phyloP scores from a whole-genome alignment of 176 grass and related monocot species.

The Musa acuminata region DNA sequence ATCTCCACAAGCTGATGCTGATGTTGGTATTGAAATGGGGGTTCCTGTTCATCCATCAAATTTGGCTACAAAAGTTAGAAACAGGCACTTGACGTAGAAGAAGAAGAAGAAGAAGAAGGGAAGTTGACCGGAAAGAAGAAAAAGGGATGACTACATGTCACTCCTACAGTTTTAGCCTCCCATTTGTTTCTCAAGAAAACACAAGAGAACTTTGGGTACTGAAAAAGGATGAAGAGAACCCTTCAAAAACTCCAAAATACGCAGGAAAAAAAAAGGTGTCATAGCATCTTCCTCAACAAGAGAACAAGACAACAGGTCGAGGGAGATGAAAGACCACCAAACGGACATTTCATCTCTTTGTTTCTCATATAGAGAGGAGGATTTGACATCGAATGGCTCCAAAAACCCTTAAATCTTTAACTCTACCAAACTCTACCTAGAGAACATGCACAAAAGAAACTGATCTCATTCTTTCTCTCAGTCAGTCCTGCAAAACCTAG shows the following conservation, averaged over 20 bases:
- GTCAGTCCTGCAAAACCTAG: no score
- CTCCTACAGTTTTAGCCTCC: neutral
- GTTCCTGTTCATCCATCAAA: slow-evolving; percentile 38
- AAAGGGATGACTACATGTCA: no score
- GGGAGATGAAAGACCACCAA: neutral
- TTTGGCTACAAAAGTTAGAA: slow-evolving; percentile 22
- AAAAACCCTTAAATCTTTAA: no score
- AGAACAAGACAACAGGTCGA: neutral
- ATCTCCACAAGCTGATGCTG: slow-evolving; percentile 37
- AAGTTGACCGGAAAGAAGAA: no score
- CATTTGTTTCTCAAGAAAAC: neutral
- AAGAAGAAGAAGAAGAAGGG: no score
- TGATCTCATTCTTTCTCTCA: neutral
- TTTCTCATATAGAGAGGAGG: neutral
- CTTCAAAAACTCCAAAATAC: neutral
- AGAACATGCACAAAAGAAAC: neutral
- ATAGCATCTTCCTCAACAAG: no score
- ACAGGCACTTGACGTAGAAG: no score
- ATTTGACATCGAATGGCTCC: no score
- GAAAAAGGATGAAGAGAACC: neutral
- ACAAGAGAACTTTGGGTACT: no score
- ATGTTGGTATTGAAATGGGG: slow-evolving; percentile 19
- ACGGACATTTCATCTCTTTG: neutral
- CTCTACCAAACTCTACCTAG: no score
- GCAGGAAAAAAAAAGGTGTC: neutral